Base-by-base conservation (phyloP, 2,329 filamentous ascomycete species). In the Ascochyta koolunga region DNA sequence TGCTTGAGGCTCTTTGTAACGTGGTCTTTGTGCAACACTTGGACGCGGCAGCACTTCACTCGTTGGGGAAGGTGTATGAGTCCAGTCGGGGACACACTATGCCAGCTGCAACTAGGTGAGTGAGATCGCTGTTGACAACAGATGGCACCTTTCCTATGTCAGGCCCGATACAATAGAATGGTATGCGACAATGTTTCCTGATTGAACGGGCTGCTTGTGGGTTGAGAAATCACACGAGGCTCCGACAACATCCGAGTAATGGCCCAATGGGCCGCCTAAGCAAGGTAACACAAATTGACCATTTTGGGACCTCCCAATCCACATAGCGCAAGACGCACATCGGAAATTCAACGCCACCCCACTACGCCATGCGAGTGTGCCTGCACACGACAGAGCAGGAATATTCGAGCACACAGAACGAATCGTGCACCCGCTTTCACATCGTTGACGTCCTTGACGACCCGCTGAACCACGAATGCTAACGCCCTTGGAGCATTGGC, bases 241-340 rank as follows among this genome's bases (percentile, higher is more conserved):
- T 24, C 51, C 45, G 51, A 50, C 36, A 50, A 50, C 37, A 40
- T 45, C 51, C 51, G 51, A 54, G 10, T 13, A 11, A 50, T 50
- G 47, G 53, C 47, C 33, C 47, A 11, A 50, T 50, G 47, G 53
- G 53, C 33, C 47, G 47, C 53, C 53, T 51, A 47, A 55, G 41
- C 40, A 50, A 50, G 42, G 19, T 43, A 47, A 51, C 38, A 47
- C 53, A 39, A 50, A 50, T 43, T 38, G 25, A 47, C 21, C 32
- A 21, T 39, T 46, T 31, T 38, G 44, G 32, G 41, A 37, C 19
- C 19, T 25, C 22, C 2, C 11, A 41, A 22, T 46, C 53, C 53
- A 56, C 53, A 50, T 50, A 9, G 53, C 22, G 53, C 33, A 37
- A 42, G 46, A 42, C 31, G 36, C 46, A 47, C 25, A 25, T 11